These are phyloP conservation scores for Colletotrichum horii DNA, from an alignment of 2,329 filamentous ascomycete genomes.

Conservation along the genomic window DNA sequence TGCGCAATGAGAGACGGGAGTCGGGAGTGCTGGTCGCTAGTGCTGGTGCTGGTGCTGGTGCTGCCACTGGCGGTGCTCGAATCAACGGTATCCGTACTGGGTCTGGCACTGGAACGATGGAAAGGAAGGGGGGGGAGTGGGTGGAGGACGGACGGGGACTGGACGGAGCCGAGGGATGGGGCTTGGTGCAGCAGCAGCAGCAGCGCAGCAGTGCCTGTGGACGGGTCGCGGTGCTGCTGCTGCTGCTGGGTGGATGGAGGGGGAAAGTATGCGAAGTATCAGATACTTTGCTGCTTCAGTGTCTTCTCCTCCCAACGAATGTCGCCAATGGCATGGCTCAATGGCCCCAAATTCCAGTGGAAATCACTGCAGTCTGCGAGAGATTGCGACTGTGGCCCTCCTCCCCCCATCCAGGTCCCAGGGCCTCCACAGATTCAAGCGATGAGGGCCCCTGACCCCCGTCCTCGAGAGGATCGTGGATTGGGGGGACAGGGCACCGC, in stretches of 20 bases:
- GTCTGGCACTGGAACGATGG: not conserved
- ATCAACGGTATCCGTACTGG: not conserved
- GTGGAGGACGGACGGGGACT: not conserved
- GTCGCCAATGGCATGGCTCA: not conserved
- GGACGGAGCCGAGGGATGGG: not conserved
- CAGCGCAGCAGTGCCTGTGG: not conserved
- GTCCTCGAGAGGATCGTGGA: not conserved
- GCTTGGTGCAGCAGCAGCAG: not conserved
- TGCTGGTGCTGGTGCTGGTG: not conserved
- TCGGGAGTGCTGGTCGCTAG: not conserved
- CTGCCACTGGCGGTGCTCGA: not conserved
- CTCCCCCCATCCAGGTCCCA: not conserved
- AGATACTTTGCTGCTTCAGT: not conserved
- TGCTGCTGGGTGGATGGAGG: not conserved
- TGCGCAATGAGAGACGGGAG: not conserved
- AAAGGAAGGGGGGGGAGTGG: not conserved
- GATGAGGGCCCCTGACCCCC: not conserved
- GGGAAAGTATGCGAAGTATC: not conserved
- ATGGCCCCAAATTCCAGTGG: not conserved
- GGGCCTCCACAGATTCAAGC: not conserved
- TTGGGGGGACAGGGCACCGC: not conserved
- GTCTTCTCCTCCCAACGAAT: too few relatives aligned
- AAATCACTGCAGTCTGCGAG: constrained; percentile 1
- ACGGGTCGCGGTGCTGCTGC: not conserved
- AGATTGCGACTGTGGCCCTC: constrained; percentile 10